Evolutionary conservation across 2,329 filamentous ascomycete species (phyloP).

Genomic region (Tolypocladium sp.): DNA sequence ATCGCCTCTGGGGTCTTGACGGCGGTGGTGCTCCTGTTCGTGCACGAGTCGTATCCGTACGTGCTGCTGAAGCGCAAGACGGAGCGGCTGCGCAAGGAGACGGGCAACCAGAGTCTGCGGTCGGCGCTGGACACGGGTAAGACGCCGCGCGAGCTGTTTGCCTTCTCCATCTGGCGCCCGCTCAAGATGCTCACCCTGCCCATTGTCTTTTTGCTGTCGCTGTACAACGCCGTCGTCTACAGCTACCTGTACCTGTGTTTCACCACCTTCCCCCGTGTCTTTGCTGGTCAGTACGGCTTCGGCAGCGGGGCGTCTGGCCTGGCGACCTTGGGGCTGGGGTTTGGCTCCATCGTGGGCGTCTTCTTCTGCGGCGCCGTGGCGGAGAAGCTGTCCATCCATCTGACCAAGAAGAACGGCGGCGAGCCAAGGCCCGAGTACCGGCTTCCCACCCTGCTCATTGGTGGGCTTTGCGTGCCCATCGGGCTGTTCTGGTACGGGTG

Average conservation of each 20-base stretch:
- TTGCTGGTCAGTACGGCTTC: neutral
- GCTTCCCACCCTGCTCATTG: constrained; percentile 10
- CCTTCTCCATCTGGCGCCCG: neutral
- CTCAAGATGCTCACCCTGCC: neutral
- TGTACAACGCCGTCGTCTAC: neutral
- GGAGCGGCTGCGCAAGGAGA: constrained; percentile 42
- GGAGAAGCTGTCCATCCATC: neutral
- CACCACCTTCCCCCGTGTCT: neutral
- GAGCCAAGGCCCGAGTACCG: constrained; percentile 10
- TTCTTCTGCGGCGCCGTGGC: neutral
- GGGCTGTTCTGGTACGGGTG: constrained; percentile 16
- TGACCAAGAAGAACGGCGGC: constrained; percentile 2
- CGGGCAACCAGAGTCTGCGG: constrained; percentile 40
- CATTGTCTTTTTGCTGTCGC: neutral
- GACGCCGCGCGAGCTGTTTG: neutral
- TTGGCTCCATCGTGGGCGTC: neutral
- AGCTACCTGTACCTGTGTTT: neutral
- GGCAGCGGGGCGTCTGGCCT: neutral
- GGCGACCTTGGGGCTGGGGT: neutral
- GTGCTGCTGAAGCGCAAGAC: constrained; percentile 49
- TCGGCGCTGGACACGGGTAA: constrained; percentile 9
- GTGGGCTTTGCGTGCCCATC: constrained; percentile 8
- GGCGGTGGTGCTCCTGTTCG: constrained; percentile 25
- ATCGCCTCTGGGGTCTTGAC: constrained; percentile 17
- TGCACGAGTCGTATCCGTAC: constrained; percentile 56